Evolutionary conservation across 768 basidiomycete species (phyloP).

Genomic region (Podaxis carcinomalis): DNA sequence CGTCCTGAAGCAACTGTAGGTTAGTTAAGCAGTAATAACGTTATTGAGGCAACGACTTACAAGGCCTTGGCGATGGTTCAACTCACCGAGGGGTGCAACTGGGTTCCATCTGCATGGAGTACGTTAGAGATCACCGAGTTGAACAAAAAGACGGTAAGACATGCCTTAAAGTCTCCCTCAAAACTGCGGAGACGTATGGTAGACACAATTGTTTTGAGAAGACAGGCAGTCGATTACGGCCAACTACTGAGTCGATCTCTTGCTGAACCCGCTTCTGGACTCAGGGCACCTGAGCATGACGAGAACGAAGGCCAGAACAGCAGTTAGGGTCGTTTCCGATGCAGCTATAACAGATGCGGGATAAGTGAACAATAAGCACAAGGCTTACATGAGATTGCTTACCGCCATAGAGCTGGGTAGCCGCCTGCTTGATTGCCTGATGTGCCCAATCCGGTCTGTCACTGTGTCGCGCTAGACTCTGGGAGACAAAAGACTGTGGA

Average conservation of each 20-base stretch:
- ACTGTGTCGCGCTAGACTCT: neutral
- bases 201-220: slow-evolving; percentile 18
- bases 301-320: slow-evolving; percentile 19
- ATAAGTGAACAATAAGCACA: neutral
- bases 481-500: neutral
- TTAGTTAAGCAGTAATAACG: neutral
- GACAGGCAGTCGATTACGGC: slow-evolving; percentile 16
- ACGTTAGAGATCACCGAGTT: neutral
- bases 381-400: neutral
- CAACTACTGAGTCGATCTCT: slow-evolving; percentile 23
- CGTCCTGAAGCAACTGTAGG: slow-evolving; percentile 24
- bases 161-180: slow-evolving; percentile 20
- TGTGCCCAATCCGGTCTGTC: neutral
- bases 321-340: slow-evolving; percentile 1
- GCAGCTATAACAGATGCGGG: neutral
- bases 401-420: slow-evolving; percentile 7
- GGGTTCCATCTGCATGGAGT: slow-evolving; percentile 1
- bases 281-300: slow-evolving; percentile 23
- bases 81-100: slow-evolving; percentile 24
- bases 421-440: neutral
- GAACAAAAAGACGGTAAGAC: slow-evolving; percentile 17
- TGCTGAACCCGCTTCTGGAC: slow-evolving; percentile 22
- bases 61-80: slow-evolving; percentile 9
- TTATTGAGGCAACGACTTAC: neutral
- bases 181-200: slow-evolving; percentile 19